Percentiles rank a stretch among this genome's conserved stretches.
These are phyloP conservation scores for Thoreauomyces humboldtii DNA, from an alignment of 192 early-diverging fungal genomes.

Conservation along the genomic window DNA sequence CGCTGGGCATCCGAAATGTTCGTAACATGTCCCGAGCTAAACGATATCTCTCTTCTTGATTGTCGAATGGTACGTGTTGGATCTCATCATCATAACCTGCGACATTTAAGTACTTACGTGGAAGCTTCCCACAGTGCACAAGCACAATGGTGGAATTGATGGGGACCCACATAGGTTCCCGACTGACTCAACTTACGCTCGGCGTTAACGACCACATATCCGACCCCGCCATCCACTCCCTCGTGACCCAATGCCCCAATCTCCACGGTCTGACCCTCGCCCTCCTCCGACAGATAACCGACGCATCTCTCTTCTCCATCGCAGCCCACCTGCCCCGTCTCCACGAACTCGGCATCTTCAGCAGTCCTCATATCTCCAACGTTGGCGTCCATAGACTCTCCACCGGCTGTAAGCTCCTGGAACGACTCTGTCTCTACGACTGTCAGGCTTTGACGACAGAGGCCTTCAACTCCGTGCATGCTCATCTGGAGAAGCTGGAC, in stretches of 20 bases:
- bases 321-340: constrained; percentile 26
- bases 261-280: constrained; percentile 28
- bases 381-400: constrained; percentile 29
- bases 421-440: constrained; percentile 21
- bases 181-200: constrained; percentile 35
- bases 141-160: neutral
- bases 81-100: too few species aligned
- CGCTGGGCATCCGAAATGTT: neutral
- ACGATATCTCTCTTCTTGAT: constrained; percentile 23
- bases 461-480: neutral
- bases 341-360: constrained; percentile 35
- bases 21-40: constrained; percentile 4
- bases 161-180: constrained; percentile 6
- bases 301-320: constrained; percentile 29
- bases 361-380: constrained; percentile 24
- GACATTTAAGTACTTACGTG: too few species aligned
- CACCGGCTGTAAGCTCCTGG: constrained; percentile 6
- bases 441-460: constrained; percentile 9
- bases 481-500: constrained; percentile 1
- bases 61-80: constrained; percentile 14
- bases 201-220: constrained; percentile 33
- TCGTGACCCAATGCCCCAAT: constrained; percentile 22
- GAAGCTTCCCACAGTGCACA: neutral
- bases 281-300: constrained; percentile 38
- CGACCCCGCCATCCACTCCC: constrained; percentile 31